These are phyloP conservation scores for Inga oerstediana DNA, from an alignment of 306 rosid genomes.

Conservation along the genomic window DNA sequence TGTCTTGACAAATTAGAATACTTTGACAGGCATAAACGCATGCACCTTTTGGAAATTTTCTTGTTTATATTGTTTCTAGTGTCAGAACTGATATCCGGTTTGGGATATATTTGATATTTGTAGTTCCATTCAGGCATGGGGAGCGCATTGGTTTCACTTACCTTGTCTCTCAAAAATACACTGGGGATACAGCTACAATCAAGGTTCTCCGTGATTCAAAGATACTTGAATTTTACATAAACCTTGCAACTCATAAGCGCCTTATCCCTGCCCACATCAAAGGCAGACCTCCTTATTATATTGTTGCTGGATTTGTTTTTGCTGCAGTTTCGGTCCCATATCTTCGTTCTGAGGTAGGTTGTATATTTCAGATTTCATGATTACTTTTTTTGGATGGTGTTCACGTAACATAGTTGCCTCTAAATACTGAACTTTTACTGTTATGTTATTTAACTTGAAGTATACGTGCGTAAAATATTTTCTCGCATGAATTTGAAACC, in stretches of 20 bases:
- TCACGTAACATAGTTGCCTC: background rate
- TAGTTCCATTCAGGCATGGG: slow-evolving; percentile 88
- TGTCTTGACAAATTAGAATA: background rate
- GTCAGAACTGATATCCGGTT: slow-evolving; percentile 23
- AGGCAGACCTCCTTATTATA: slow-evolving; percentile 86
- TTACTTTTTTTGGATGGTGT: background rate
- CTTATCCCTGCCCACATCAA: slow-evolving; percentile 80
- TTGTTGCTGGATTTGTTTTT: slow-evolving; percentile 87
- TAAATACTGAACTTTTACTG: background rate
- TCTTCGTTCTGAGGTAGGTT: slow-evolving; percentile 82
- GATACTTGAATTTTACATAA: slow-evolving; percentile 57
- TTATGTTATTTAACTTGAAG: background rate
- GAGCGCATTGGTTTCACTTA: slow-evolving; percentile 90
- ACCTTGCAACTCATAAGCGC: slow-evolving; percentile 69
- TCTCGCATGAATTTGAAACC: background rate
- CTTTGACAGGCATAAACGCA: background rate
- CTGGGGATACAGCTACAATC: slow-evolving; percentile 60
- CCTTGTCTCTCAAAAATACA: slow-evolving; percentile 70
- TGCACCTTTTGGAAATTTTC: background rate
- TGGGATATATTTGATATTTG: slow-evolving; percentile 33
- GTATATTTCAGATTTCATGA: background rate
- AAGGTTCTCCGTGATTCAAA: slow-evolving; percentile 57
- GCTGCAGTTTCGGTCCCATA: slow-evolving; percentile 77
- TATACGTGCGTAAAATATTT: background rate
- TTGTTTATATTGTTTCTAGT: slow-evolving; percentile 1